phyloP scores from a whole-genome alignment of 2,329 filamentous ascomycete species.

The Fusarium pseudoanthophilum region DNA sequence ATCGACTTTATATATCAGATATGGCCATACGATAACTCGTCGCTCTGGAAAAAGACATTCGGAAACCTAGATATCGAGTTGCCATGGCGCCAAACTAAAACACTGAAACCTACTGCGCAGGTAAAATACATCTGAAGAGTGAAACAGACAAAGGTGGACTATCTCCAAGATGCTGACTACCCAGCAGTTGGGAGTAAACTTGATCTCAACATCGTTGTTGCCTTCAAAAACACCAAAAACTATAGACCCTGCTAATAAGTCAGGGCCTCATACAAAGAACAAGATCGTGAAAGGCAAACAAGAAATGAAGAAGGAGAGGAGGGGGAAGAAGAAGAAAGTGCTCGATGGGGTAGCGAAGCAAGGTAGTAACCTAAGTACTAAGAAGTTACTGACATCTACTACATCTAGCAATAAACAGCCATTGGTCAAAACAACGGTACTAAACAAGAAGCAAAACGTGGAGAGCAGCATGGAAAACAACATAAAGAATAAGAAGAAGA shows the following conservation, averaged over 20 bases:
- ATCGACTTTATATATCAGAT: slow-evolving; percentile 7
- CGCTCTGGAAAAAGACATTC: slow-evolving; percentile 1
- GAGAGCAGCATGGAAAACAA: background rate
- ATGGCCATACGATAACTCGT: slow-evolving; percentile 29
- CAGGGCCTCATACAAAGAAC: background rate
- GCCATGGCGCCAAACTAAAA: background rate
- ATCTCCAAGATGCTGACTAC: background rate
- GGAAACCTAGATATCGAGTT: background rate
- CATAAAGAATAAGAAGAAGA: background rate
- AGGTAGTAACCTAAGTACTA: no score
- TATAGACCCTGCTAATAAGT: background rate
- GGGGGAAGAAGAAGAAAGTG: background rate
- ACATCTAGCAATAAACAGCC: background rate
- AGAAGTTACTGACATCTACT: background rate
- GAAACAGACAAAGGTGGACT: no score
- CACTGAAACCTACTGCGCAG: fast-evolving
- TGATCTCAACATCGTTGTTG: background rate
- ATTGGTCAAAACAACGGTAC: background rate
- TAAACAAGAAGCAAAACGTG: no score
- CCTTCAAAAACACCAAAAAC: background rate
- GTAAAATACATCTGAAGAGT: background rate
- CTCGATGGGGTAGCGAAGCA: no score
- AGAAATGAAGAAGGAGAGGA: no score
- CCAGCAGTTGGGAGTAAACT: background rate
- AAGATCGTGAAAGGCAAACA: no score